These are phyloP conservation scores for Nigrograna mackinnonii DNA, from an alignment of 2,329 filamentous ascomycete genomes.

Conservation along the genomic window DNA sequence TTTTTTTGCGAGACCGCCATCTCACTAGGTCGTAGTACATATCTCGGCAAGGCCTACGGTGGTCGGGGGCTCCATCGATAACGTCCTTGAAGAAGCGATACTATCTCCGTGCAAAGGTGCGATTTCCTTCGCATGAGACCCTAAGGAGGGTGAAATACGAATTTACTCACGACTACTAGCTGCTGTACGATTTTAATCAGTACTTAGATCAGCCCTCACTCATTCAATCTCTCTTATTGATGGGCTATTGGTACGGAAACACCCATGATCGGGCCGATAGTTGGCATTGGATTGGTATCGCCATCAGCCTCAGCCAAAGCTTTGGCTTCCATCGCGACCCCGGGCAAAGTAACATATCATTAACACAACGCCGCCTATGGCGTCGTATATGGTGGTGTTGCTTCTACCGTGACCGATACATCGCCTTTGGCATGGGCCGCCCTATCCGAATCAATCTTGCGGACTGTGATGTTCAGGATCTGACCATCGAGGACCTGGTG, in stretches of 20 bases:
- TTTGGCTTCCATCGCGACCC: slow-evolving; percentile 50
- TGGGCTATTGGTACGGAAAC: slow-evolving; percentile 49
- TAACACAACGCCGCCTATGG: too few species aligned
- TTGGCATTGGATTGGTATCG: slow-evolving; percentile 53
- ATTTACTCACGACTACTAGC: slow-evolving; percentile 44
- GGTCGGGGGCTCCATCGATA: too few species aligned
- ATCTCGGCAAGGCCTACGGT: too few species aligned
- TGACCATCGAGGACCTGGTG: too few species aligned
- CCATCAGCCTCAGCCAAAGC: slow-evolving; percentile 47
- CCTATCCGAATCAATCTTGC: slow-evolving; percentile 44
- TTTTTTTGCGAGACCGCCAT: too few species aligned
- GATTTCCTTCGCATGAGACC: slow-evolving; percentile 31
- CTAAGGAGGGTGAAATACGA: slow-evolving; percentile 40
- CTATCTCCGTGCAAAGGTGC: too few species aligned
- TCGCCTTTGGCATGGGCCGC: slow-evolving; percentile 43
- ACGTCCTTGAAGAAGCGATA: too few species aligned
- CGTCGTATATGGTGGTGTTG: slow-evolving; percentile 48
- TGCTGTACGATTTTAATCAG: slow-evolving; percentile 37
- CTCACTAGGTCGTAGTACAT: too few species aligned
- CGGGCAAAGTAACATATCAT: too few species aligned
- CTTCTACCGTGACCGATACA: slow-evolving; percentile 46
- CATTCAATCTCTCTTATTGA: slow-evolving; percentile 47
- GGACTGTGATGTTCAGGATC: too few species aligned
- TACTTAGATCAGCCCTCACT: slow-evolving; percentile 45
- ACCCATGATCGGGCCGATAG: slow-evolving; percentile 46